These are phyloP conservation scores for Friedmanniomyces simplex DNA, from an alignment of 495 filamentous ascomycete species.

Conservation along the genomic window DNA sequence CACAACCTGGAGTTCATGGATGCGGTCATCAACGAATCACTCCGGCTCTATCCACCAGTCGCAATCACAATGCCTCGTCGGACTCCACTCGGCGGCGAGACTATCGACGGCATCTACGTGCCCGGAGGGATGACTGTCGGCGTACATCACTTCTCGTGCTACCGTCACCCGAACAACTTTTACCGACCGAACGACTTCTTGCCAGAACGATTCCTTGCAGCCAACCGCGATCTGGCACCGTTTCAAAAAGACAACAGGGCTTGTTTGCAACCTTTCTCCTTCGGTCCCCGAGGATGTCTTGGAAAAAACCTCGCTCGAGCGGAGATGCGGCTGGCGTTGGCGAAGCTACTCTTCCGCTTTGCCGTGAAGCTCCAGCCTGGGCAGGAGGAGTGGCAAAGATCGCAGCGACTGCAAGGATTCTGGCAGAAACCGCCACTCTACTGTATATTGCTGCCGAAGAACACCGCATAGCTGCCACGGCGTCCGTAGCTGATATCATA, in stretches of 20 bases:
- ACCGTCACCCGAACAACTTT: conserved; percentile 39
- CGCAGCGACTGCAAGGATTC: conserved; percentile 20
- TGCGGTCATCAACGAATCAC: conserved; percentile 46
- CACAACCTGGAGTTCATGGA: conserved; percentile 42
- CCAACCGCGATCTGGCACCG: background rate
- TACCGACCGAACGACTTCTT: conserved; percentile 4
- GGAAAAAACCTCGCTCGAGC: conserved; percentile 23
- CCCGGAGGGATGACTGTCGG: conserved; percentile 28
- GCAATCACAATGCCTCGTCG: conserved; percentile 38
- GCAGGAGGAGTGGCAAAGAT: conserved; percentile 20
- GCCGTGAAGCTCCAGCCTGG: conserved; percentile 21
- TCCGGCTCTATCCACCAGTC: conserved; percentile 51
- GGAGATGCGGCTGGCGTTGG: conserved; percentile 27
- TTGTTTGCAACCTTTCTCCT: conserved; percentile 9
- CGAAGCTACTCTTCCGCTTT: conserved; percentile 26
- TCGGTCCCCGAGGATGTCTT: conserved; percentile 12
- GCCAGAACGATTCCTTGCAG: background rate
- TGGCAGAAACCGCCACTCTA: conserved; percentile 36
- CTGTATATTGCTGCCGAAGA: background rate
- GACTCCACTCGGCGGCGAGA: conserved; percentile 37
- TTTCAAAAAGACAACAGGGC: background rate
- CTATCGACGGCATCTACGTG: conserved; percentile 38
- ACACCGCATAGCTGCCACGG: background rate
- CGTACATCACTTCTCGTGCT: conserved; percentile 40
- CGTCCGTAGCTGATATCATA: background rate